phyloP scores from a whole-genome alignment of 2,329 filamentous ascomycete genomes.

The Monilinia aucupariae region DNA sequence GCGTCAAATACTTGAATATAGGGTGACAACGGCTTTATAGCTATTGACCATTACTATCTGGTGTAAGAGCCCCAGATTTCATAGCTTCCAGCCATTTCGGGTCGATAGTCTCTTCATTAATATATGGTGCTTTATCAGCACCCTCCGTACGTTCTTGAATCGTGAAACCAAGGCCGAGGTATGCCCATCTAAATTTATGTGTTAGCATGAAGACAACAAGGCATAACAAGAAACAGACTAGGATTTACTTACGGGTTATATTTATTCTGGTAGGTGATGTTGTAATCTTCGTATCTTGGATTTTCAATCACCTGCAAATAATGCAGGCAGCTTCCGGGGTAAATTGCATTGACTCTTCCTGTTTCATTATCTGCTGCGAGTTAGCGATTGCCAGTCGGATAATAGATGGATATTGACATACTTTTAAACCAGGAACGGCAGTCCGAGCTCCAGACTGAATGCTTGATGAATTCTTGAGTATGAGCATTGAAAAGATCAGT shows the following conservation, averaged over 20 bases:
- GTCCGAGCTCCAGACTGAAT: conserved; percentile 45
- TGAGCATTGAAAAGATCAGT: conserved; percentile 48
- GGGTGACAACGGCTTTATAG: no score
- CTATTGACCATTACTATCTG: background rate
- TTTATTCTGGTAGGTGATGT: conserved; percentile 38
- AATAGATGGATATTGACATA: conserved; percentile 15
- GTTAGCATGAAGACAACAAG: background rate
- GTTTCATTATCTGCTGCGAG: conserved; percentile 38
- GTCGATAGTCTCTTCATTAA: conserved; percentile 5
- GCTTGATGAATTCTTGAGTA: conserved; percentile 47
- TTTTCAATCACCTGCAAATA: conserved; percentile 41
- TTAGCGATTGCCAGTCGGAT: background rate
- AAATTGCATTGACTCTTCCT: conserved; percentile 44
- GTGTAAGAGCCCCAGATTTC: background rate
- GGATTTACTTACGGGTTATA: conserved; percentile 1
- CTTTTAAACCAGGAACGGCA: conserved; percentile 32
- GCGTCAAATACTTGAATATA: no score
- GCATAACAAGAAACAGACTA: no score
- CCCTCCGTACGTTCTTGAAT: conserved; percentile 8
- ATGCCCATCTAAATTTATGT: conserved; percentile 12
- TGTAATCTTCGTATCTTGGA: conserved; percentile 42
- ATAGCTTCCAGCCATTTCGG: conserved; percentile 7
- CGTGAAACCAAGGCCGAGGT: conserved; percentile 9
- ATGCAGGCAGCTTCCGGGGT: conserved; percentile 47
- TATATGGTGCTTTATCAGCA: conserved; percentile 11